These are phyloP conservation scores for Dujonia santamariae DNA, from an alignment of 1,139 yeast genomes.

Conservation along the genomic window DNA sequence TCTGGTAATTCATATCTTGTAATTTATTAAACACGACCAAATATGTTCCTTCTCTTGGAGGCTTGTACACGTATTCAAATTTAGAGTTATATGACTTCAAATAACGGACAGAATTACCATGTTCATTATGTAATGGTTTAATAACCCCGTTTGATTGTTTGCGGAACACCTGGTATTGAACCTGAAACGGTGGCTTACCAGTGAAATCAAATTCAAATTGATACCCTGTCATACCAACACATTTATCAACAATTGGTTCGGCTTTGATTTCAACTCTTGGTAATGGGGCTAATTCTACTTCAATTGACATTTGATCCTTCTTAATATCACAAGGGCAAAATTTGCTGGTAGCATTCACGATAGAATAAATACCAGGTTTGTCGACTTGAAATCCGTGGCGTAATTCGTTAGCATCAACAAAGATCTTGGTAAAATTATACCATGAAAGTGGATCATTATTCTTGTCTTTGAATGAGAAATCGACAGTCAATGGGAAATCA, in stretches of 20 bases:
- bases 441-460: slow-evolving; percentile 22
- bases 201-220: slow-evolving; percentile 63
- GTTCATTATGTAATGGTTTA: slow-evolving; percentile 29
- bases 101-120: slow-evolving; percentile 26
- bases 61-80: slow-evolving; percentile 62
- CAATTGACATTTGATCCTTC: slow-evolving; percentile 12
- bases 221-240: slow-evolving; percentile 89
- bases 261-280: slow-evolving; percentile 56
- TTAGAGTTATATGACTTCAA: slow-evolving; percentile 20
- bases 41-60: slow-evolving; percentile 78
- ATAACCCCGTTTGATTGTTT: slow-evolving; percentile 29
- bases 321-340: slow-evolving; percentile 63
- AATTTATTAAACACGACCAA: slow-evolving; percentile 63
- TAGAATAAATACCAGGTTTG: slow-evolving; percentile 61
- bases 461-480: slow-evolving; percentile 27
- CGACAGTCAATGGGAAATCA: slow-evolving; percentile 50
- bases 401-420: slow-evolving; percentile 29
- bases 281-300: slow-evolving; percentile 26
- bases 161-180: slow-evolving; percentile 61
- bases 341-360: slow-evolving; percentile 52
- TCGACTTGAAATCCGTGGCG: slow-evolving; percentile 36
- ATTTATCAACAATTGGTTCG: slow-evolving; percentile 69
- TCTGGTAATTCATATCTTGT: slow-evolving; percentile 52
- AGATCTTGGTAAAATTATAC: slow-evolving; percentile 31
- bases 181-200: slow-evolving; percentile 81